Evolutionary conservation across 2,329 filamentous ascomycete species (phyloP), one percentile per base, ranked within the genome.

Genomic region (Huntiella abstrusa): DNA sequence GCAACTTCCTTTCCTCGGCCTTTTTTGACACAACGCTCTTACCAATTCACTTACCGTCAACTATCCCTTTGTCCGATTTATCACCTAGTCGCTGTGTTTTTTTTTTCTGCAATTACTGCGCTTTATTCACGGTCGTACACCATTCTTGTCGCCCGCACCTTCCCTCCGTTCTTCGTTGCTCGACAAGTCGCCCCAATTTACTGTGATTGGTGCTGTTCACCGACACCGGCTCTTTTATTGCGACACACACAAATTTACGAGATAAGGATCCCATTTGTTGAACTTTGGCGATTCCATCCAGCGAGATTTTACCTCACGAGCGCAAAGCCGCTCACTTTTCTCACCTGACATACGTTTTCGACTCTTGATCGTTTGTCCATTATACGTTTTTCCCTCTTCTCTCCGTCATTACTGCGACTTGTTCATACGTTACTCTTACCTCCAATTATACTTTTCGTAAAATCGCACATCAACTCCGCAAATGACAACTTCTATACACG

Each of bases 401-500:
- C 3, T 3, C 0, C 17, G 5, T 22, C 5, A 11, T 16, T 12
- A 16, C 12, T 40, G 11, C 38, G n/a, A 16, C 38, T 11, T 40
- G 7, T 17, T 12, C 7, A 4, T 11, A 40, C 8, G 5, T 10
- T 17, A 12, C 15, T 5, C 11, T 40, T 5, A 16, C 8, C 15
- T 22, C 15, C 11, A 12, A 40, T 19, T 19, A 40, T 6, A 22
- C 38, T 40, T 6, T 40, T 10, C 16, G 16, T 22, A 19, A 17
- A 16, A 17, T 22, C 38, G 22, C 16, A 40, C 40, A 13, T 35
- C 45, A 37, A 28, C 22, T 28, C 3, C 7, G 22, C 22, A 28
- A 28, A 49, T 49, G 48, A 36, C 43, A 13, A 38, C 48, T 43
- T 45, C 40, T 16, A 43, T 49, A 41, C 35, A 46, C 40, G 41